phyloP scores from a whole-genome alignment of 257 asterid species.

The Solanum bulbocastanum region DNA sequence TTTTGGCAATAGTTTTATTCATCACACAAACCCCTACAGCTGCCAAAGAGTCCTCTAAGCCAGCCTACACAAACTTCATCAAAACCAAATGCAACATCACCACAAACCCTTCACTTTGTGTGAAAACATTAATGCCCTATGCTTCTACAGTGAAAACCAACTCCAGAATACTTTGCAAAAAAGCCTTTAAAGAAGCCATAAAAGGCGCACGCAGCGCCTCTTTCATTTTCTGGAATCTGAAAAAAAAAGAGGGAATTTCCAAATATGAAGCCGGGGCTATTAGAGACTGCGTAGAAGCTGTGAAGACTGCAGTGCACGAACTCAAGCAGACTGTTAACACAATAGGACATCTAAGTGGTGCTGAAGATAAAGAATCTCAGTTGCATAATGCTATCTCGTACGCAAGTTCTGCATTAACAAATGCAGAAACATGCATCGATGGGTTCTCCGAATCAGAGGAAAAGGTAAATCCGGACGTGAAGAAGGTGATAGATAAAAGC shows the following conservation, averaged over 20 bases:
- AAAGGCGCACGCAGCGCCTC: constrained; percentile 27
- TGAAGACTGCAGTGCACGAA: constrained; percentile 42
- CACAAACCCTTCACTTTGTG: constrained; percentile 40
- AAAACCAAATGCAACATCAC: constrained; percentile 32
- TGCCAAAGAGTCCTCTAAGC: background rate
- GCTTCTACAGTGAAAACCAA: constrained; percentile 36
- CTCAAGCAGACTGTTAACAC: constrained; percentile 35
- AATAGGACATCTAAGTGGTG: constrained; percentile 25
- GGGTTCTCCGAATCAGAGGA: constrained; percentile 14
- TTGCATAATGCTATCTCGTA: constrained; percentile 64
- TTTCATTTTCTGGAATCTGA: constrained; percentile 2
- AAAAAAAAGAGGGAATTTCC: constrained; percentile 16
- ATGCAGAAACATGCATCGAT: constrained; percentile 60
- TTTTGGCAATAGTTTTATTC: background rate
- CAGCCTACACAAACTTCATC: constrained; percentile 25
- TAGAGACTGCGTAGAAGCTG: constrained; percentile 45
- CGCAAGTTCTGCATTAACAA: constrained; percentile 74
- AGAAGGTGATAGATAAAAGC: constrained; percentile 19
- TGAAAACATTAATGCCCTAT: constrained; percentile 34
- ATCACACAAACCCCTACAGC: constrained; percentile 1
- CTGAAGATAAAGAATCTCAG: constrained; percentile 32
- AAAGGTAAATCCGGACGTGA: constrained; percentile 15
- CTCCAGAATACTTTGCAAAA: constrained; percentile 30
- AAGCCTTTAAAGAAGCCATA: constrained; percentile 41
- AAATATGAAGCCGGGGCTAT: constrained; percentile 21